Evolutionary conservation across 306 rosid genomes (phyloP), one percentile per base, ranked within the genome.

Genomic region (Abrus precatorius): DNA sequence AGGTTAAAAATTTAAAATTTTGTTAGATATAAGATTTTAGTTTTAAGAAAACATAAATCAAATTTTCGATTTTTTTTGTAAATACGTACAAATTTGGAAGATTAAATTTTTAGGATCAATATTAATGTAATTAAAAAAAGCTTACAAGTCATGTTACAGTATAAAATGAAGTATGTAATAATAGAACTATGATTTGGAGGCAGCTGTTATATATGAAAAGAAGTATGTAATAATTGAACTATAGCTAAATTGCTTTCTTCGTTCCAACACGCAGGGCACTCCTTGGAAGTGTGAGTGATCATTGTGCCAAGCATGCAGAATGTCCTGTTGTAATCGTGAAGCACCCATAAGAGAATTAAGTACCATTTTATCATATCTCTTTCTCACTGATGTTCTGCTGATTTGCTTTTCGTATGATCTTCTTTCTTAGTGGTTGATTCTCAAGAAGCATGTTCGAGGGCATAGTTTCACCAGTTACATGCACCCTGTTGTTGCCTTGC

Each of bases 271-370:
- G 78, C 89, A 92, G 97, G 90, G 87, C 93, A 53, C 81, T 94
- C 33, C 89, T 89, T 45, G 98, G 97, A 79, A 92, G 98, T 55
- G 98, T 94, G 6, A 94, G 98, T 68, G 94, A 91, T 63, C 68
- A 92, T 81, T 91, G 98, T 52, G 91, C 90, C 30, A 87, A 91
- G 80, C 78, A 92, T 47, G 98, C 86, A 6, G 83, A 83, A 45
- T 94, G 98, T 71, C 97, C 98, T 0, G 97, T 94, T 60, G 90
- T 94, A 73, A 88, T 92, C 38, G 97, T 94, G 43, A 94, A 89
- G 84, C 88, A 82, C 3, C 90, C 87, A 1, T 84, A 59, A 56
- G 43, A 76, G 38, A 56, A 38, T 9, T 36, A 36, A 36, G 40
- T 36, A 2, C 4, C 3, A 20, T 20, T 20, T 20, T 20, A 20